phyloP scores from a whole-genome alignment of 208 protist species.

The Acanthamoeba triangularis region DNA sequence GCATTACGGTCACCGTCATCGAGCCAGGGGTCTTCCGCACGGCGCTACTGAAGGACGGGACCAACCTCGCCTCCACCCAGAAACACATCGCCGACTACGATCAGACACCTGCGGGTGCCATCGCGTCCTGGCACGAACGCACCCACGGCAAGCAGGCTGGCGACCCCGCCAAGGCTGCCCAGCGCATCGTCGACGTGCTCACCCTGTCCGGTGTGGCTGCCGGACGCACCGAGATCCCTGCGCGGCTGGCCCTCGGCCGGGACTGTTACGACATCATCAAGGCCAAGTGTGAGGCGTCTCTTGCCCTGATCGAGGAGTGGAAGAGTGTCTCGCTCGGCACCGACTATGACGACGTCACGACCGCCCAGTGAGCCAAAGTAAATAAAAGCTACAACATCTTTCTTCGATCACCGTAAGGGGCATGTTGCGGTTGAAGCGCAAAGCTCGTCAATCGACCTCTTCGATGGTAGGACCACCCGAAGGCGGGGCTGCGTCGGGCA shows the following conservation, averaged over 20 bases:
- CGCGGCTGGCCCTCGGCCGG: background rate
- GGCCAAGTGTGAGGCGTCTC: background rate
- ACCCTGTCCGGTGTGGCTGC: conserved; percentile 32
- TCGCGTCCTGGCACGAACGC: no score
- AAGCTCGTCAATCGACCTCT: background rate
- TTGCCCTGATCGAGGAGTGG: conserved; percentile 46
- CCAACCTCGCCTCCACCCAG: background rate
- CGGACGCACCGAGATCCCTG: background rate
- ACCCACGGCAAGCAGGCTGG: conserved; percentile 25
- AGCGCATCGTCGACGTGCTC: conserved; percentile 72
- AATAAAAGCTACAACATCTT: no score
- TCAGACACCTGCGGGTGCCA: background rate
- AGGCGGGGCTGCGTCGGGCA: background rate
- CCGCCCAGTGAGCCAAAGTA: no score
- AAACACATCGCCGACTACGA: conserved; percentile 74
- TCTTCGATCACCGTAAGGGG: no score
- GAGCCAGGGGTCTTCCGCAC: conserved; percentile 77
- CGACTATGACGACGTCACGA: background rate
- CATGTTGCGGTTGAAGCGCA: no score
- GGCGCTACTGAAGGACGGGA: background rate
- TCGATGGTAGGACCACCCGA: background rate
- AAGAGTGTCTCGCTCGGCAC: conserved; percentile 32
- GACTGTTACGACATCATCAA: background rate
- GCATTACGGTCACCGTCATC: conserved; percentile 61
- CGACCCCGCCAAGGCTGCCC: conserved; percentile 65